Base-by-base conservation (phyloP, 225 moss, liverwort and hornwort species). In the Polytrichum commune region DNA sequence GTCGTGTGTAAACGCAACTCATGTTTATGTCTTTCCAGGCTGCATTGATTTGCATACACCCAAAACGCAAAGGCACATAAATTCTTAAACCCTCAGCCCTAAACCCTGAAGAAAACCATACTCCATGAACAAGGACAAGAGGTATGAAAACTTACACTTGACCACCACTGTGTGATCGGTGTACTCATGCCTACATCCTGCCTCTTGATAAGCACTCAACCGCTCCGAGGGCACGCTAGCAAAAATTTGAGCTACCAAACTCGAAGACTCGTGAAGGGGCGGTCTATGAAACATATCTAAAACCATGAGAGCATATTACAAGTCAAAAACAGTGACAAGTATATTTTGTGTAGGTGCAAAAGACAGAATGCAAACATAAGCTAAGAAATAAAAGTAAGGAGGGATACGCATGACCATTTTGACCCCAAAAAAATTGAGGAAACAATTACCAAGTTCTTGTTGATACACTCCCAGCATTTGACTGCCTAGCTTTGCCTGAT, bases 181-280 rank as follows among this genome's bases (percentile, higher is more conserved):
- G 46, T 93, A 74, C 64, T 79, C 86, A 84, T 87, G 91, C 81
- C 84, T 83, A 69, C 88, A 80, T 5, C 91, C 91, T 58, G 83
- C 82, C 54, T 95, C 84, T 63, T 88, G 81, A 67, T 91, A 95
- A 30, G 75, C 80, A 53, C 78, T 77, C 60, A 95, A 69, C n/a
- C 91, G 92, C 25, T 90, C 85, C 70, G 83, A 86, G 5, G 86
- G 79, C 63, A 69, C 66, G 60, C 72, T 81, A 24, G 83, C 73
- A 19, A 81, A 73, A 20, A 90, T 74, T 79, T 83, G 74, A 30
- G 81, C 57, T 28, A 91, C 54, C 68, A 81, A 22, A 27, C 54
- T 81, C 63, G 88, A 90, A 55, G 77, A 76, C 35, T 66, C 61
- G 35, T 33, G 73, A 18, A 86, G 65, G 10, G 88, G 78, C 16